These are phyloP conservation scores for Penicillium sp. DNA, from an alignment of 2,329 filamentous ascomycete species.

Conservation along the genomic window DNA sequence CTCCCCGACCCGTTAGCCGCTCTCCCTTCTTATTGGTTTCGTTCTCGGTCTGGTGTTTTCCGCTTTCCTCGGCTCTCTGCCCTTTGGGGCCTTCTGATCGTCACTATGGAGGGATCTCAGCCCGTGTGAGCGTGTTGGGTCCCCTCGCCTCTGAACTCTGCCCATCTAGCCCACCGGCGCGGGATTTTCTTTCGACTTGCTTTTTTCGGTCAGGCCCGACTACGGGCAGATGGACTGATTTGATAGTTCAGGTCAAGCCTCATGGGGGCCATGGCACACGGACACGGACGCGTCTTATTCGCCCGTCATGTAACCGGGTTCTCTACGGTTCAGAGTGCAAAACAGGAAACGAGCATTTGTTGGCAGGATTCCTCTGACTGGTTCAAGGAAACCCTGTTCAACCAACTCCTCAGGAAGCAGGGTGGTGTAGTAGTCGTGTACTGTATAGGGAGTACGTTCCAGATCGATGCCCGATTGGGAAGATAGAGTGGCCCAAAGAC, in stretches of 20 bases:
- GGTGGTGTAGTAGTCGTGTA: background rate
- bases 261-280: conserved; percentile 1
- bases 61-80: conserved; percentile 2
- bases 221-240: conserved; percentile 19
- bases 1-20: conserved; percentile 21
- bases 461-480: conserved; percentile 13
- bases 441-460: background rate
- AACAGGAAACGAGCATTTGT: conserved; percentile 8
- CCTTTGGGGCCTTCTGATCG: background rate
- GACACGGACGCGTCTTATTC: conserved; percentile 11
- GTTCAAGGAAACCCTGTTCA: background rate
- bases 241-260: conserved; percentile 18
- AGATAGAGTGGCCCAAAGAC: conserved; percentile 1
- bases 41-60: conserved; percentile 1
- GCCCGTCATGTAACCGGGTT: conserved; percentile 12
- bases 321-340: conserved; percentile 3
- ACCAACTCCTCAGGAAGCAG: background rate
- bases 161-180: background rate
- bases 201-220: conserved; percentile 1
- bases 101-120: background rate
- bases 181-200: conserved; percentile 3
- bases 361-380: background rate
- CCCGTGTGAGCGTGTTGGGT: background rate
- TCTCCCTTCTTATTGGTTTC: conserved; percentile 9
- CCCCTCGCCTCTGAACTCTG: conserved; percentile 4